Conservation (phyloP, 73 alveolate species). For the Uronychia setigera region DNA sequence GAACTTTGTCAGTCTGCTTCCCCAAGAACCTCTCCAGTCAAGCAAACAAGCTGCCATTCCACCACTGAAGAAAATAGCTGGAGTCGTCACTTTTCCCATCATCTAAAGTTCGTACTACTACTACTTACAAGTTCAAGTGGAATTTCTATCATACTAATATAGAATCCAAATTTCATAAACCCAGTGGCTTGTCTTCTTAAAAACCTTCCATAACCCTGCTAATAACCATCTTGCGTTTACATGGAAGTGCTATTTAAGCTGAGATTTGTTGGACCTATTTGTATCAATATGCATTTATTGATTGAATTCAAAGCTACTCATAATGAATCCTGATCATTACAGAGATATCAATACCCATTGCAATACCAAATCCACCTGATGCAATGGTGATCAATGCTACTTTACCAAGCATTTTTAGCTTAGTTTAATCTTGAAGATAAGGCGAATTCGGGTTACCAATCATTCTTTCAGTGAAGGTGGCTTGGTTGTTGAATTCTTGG, state of each 20-base stretch:
- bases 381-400: constrained; percentile 53
- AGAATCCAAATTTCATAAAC: constrained; percentile 50
- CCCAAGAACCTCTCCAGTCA: constrained; percentile 9
- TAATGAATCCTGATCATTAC: constrained; percentile 14
- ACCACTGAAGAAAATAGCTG: constrained; percentile 50
- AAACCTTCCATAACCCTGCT: constrained; percentile 64
- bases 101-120: no score
- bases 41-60: constrained; percentile 60
- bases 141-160: constrained; percentile 36
- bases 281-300: constrained; percentile 29
- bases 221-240: no score
- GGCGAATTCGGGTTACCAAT: not conserved
- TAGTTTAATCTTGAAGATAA: not conserved
- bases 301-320: constrained; percentile 56
- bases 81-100: constrained; percentile 44
- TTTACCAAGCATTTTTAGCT: constrained; percentile 47
- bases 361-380: constrained; percentile 59
- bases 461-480: constrained; percentile 48
- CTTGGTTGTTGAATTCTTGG: constrained; percentile 24
- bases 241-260: constrained; percentile 45
- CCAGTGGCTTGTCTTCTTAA: constrained; percentile 50
- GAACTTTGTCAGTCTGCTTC: constrained; percentile 24
- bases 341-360: constrained; percentile 29
- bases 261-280: constrained; percentile 35
- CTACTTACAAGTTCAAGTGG: constrained; percentile 55